Conservation (phyloP, 2,329 filamentous ascomycete species). For the Trichoderma sp. region DNA sequence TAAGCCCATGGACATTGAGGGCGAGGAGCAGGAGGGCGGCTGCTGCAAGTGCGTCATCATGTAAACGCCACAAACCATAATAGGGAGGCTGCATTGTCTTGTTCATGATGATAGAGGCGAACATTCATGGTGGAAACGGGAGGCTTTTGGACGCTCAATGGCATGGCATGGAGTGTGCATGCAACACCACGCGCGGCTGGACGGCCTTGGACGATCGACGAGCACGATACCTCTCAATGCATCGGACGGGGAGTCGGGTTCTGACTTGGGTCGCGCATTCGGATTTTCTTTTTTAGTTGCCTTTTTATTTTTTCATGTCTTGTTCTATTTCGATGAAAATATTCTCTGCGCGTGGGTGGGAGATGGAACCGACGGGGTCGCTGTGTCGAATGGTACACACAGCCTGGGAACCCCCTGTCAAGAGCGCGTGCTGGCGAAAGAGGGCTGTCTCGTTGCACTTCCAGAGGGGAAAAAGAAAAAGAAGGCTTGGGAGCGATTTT, state of each 20-base stretch:
- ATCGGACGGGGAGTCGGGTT: slow-evolving; percentile 44
- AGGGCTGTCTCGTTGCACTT: neutral
- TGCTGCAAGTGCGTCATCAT: slow-evolving; percentile 93
- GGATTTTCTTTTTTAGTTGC: slow-evolving; percentile 26
- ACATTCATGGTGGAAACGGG: slow-evolving; percentile 21
- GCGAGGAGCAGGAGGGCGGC: slow-evolving; percentile 66
- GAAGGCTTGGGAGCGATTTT: neutral
- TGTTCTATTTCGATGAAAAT: slow-evolving; percentile 25
- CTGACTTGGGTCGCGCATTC: slow-evolving; percentile 35
- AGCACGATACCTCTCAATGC: slow-evolving; percentile 35
- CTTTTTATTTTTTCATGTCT: slow-evolving; percentile 26
- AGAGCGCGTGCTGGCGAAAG: neutral
- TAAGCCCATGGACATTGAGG: slow-evolving; percentile 78
- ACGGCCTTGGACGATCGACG: slow-evolving; percentile 25
- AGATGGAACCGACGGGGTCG: slow-evolving; percentile 11
- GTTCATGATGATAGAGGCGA: slow-evolving; percentile 19
- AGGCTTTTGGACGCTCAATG: slow-evolving; percentile 8
- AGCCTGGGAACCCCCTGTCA: slow-evolving; percentile 6
- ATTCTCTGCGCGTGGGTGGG: slow-evolving; percentile 9
- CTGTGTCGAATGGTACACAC: slow-evolving; percentile 11
- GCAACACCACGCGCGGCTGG: slow-evolving; percentile 11
- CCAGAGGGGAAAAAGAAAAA: slow-evolving; percentile 8
- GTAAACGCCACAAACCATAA: slow-evolving; percentile 44
- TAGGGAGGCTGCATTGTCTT: neutral
- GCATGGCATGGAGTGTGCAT: slow-evolving; percentile 5